Evolutionary conservation across 805 yeast genomes (phyloP).

Genomic region (Saccharomycopsis vini): DNA sequence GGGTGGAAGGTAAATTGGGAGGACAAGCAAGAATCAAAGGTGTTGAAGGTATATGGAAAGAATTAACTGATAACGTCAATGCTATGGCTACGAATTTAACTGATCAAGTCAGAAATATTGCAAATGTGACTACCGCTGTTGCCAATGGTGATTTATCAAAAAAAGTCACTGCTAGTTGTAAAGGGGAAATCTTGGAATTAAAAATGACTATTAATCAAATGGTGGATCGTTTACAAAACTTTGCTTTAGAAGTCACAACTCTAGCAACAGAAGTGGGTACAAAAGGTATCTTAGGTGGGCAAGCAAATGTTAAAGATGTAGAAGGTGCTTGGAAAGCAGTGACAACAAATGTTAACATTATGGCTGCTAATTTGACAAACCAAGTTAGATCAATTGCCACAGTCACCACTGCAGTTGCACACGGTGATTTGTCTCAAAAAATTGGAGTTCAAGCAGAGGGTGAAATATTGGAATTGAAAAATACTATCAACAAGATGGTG

Average conservation of each 20-base stretch:
- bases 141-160: conserved; percentile 77
- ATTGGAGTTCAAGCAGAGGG: conserved; percentile 88
- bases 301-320: conserved; percentile 72
- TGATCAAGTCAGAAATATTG: conserved; percentile 80
- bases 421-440: conserved; percentile 78
- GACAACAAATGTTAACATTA: conserved; percentile 76
- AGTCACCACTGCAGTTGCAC: conserved; percentile 87
- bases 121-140: conserved; percentile 81
- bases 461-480: conserved; percentile 75
- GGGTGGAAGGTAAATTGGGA: conserved; percentile 84
- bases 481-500: conserved; percentile 88
- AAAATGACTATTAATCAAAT: conserved; percentile 76
- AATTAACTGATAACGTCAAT: conserved; percentile 76
- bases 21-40: conserved; percentile 78
- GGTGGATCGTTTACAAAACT: conserved; percentile 81
- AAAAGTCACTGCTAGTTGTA: conserved; percentile 79
- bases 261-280: conserved; percentile 88
- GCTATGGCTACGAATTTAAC: conserved; percentile 87
- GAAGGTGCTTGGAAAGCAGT: conserved; percentile 84
- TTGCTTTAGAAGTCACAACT: conserved; percentile 74
- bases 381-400: conserved; percentile 86
- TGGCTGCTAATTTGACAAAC: conserved; percentile 80
- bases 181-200: conserved; percentile 68
- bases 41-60: conserved; percentile 84
- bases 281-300: conserved; percentile 84